Evolutionary conservation across 495 filamentous ascomycete genomes (phyloP), one percentile per base, ranked within the genome.

Genomic region (Haplographium delicatum): DNA sequence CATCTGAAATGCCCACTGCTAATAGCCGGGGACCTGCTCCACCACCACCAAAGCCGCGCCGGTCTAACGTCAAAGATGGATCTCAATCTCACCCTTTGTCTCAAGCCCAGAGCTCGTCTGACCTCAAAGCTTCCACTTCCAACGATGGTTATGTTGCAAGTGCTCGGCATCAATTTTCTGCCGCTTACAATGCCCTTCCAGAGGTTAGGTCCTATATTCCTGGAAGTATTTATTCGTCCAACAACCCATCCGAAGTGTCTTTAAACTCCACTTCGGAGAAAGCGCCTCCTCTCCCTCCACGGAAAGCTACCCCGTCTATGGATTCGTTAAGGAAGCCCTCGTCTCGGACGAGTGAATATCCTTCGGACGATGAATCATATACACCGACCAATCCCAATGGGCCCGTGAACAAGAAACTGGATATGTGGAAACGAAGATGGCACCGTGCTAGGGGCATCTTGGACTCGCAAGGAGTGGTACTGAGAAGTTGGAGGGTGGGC

Each of bases 401-500:
- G 10, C 62, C 63, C 20, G 51, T 76, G 9, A 91, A 82, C 56
- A 94, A 90, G 61, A 88, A 89, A 27, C 77, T 95, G 47, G 84
- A 89, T 40, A 61, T 94, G 19, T 99, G 94, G 94, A 69, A 74
- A 46, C 76, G 84, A 48, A 71, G 94, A 42, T 87, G 90, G 80
- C 80, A 78, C 52, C 69, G 81, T 6, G 93, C 94, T 1, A 80
- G 85, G 47, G 75, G 83, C 25, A 68, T 83, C 6, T 74, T 97
- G 7, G 79, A 80, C 4, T 62, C 73, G 0, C 70, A 79, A 43
- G 86, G 85, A 2, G 88, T 97, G 0, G 66, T 80, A 53, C 65
- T 99, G 50, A 80, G 85, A 50, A 91, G 79, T 50, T 98, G 93
- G 93, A 76, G 89, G 35, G 79, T 80, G 4, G 93, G 93, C 1